Percentiles rank a stretch among this genome's conserved stretches.
phyloP scores from a whole-genome alignment of 768 basidiomycete species.

The Galerina marginata region DNA sequence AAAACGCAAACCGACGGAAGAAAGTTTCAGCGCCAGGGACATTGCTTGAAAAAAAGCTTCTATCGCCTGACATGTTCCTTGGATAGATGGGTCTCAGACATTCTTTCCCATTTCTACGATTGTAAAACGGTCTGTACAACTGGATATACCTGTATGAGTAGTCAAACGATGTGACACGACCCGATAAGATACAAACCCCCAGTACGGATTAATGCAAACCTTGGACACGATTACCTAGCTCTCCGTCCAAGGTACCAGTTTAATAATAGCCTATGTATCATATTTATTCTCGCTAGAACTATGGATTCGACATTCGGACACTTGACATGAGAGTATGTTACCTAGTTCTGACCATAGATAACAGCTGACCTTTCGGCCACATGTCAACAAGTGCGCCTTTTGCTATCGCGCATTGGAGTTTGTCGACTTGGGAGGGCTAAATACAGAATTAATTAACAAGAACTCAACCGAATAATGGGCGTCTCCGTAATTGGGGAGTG shows the following conservation, averaged over 20 bases:
- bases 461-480: no score
- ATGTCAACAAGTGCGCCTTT: neutral
- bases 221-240: neutral
- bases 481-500: no score
- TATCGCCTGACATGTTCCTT: neutral
- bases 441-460: no score
- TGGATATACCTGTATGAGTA: conserved; percentile 5
- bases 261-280: neutral
- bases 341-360: neutral
- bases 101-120: neutral
- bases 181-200: neutral
- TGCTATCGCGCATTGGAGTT: no score
- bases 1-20: conserved; percentile 23
- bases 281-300: conserved; percentile 1
- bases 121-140: conserved; percentile 9
- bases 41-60: conserved; percentile 17
- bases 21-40: conserved; percentile 23
- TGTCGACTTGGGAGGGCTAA: no score
- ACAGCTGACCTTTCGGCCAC: neutral
- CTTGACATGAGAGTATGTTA: conserved; percentile 1
- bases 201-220: conserved; percentile 1
- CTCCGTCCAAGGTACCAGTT: neutral
- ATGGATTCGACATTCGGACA: neutral
- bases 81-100: neutral
- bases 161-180: conserved; percentile 4